These are phyloP conservation scores for Trichoderma gracile DNA, from an alignment of 2,329 filamentous ascomycete genomes.

Conservation along the genomic window DNA sequence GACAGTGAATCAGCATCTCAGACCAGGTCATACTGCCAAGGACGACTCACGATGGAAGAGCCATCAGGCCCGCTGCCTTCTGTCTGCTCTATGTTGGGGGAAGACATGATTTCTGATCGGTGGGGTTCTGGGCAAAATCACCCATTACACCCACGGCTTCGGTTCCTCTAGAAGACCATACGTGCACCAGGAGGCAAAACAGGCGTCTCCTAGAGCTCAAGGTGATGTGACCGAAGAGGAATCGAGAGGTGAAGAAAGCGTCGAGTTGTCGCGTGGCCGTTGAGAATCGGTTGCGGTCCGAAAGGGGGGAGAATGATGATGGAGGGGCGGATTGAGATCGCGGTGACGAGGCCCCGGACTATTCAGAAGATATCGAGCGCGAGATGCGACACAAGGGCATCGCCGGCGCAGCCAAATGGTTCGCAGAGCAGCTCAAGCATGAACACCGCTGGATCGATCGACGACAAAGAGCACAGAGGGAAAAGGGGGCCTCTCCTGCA, in stretches of 20 bases:
- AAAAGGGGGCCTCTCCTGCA: slow-evolving; percentile 5
- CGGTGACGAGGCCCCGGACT: slow-evolving; percentile 15
- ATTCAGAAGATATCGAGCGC: not conserved
- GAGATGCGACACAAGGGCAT: slow-evolving; percentile 13
- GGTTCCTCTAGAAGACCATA: slow-evolving; percentile 32
- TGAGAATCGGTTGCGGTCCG: slow-evolving; percentile 16
- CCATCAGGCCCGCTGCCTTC: slow-evolving; percentile 65
- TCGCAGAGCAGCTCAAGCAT: not conserved
- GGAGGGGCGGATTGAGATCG: slow-evolving; percentile 21
- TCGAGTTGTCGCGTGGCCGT: not conserved
- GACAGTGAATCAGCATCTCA: slow-evolving; percentile 6
- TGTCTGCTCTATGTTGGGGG: slow-evolving; percentile 36
- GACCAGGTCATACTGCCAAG: not conserved
- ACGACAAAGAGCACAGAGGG: not conserved
- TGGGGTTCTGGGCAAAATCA: slow-evolving; percentile 36
- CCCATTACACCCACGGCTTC: slow-evolving; percentile 42
- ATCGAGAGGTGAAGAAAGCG: not conserved
- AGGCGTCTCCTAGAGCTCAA: slow-evolving; percentile 2
- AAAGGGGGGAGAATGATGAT: not conserved
- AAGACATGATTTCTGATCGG: slow-evolving; percentile 34
- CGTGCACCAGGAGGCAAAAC: slow-evolving; percentile 28
- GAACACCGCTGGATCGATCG: not conserved
- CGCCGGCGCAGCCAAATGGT: not conserved
- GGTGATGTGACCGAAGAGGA: not conserved
- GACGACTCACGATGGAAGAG: slow-evolving; percentile 67